Evolutionary conservation across 768 basidiomycete genomes (phyloP).

Genomic region (Russula ochroleuca): DNA sequence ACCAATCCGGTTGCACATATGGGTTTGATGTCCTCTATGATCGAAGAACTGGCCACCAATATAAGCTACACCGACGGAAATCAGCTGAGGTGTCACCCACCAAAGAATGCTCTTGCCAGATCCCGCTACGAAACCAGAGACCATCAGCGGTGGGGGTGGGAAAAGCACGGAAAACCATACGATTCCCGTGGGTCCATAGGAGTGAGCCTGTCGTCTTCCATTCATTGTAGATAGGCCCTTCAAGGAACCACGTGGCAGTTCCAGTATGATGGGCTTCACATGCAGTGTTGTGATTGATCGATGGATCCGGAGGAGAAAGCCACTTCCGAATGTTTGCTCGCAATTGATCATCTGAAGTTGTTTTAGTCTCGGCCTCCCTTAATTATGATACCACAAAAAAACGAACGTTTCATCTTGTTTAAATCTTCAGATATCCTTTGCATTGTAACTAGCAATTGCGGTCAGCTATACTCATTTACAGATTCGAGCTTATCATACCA

Average conservation of each 20-base stretch:
- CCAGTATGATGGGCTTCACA: background rate
- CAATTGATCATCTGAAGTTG: too few relatives aligned
- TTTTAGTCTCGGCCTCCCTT: too few relatives aligned
- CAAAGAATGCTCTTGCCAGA: slow-evolving; percentile 12
- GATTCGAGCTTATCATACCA: too few relatives aligned
- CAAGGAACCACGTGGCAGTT: slow-evolving; percentile 4
- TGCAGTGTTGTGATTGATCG: background rate
- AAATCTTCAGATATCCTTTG: too few relatives aligned
- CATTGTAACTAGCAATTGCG: too few relatives aligned
- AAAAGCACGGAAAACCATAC: background rate
- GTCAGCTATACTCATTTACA: too few relatives aligned
- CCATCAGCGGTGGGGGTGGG: background rate
- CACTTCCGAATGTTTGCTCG: too few relatives aligned
- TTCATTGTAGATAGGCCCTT: background rate
- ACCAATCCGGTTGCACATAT: background rate
- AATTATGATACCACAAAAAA: too few relatives aligned
- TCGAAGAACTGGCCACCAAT: background rate
- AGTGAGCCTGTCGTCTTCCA: background rate
- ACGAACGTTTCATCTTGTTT: too few relatives aligned
- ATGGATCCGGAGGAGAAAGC: too few relatives aligned
- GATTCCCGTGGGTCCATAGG: slow-evolving; percentile 10
- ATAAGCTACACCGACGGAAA: background rate
- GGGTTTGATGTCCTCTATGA: background rate
- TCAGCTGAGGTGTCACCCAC: background rate
- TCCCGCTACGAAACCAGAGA: slow-evolving; percentile 1